Conservation (phyloP, 2,329 filamentous ascomycete species). For the Fusarium proliferatum region DNA sequence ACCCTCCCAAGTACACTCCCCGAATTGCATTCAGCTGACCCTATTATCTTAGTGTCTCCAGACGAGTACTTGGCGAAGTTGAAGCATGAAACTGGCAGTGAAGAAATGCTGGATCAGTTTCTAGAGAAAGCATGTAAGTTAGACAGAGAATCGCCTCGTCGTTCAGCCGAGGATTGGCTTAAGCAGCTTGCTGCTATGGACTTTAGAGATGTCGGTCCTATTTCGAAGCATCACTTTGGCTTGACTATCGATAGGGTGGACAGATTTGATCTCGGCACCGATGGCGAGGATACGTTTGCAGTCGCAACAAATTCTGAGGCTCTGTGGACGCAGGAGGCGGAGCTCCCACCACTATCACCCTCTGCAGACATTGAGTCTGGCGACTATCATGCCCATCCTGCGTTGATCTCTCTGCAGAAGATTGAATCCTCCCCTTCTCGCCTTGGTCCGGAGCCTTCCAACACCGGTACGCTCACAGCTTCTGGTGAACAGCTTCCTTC, state of each 20-base stretch:
- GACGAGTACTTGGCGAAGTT: neutral
- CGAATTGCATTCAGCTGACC: neutral
- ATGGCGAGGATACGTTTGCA: neutral
- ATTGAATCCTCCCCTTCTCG: fast-evolving
- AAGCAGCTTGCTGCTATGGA: neutral
- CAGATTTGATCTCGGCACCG: fast-evolving
- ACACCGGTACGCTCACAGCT: fast-evolving
- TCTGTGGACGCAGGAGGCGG: neutral
- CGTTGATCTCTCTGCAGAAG: neutral
- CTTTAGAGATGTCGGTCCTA: fast-evolving
- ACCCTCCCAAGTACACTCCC: fast-evolving
- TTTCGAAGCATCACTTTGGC: neutral
- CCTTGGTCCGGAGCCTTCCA: neutral
- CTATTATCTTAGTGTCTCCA: neutral
- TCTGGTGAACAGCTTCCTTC: neutral
- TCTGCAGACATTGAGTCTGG: neutral
- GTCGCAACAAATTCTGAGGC: fast-evolving
- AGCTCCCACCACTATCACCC: neutral
- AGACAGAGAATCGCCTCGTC: neutral
- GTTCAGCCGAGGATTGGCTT: neutral
- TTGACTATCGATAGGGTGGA: fast-evolving
- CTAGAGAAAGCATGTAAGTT: neutral
- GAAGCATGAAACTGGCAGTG: neutral
- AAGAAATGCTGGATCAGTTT: neutral
- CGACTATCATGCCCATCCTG: neutral